These are phyloP conservation scores for Ziziphus jujuba DNA, from an alignment of 306 rosid species.

Conservation along the genomic window DNA sequence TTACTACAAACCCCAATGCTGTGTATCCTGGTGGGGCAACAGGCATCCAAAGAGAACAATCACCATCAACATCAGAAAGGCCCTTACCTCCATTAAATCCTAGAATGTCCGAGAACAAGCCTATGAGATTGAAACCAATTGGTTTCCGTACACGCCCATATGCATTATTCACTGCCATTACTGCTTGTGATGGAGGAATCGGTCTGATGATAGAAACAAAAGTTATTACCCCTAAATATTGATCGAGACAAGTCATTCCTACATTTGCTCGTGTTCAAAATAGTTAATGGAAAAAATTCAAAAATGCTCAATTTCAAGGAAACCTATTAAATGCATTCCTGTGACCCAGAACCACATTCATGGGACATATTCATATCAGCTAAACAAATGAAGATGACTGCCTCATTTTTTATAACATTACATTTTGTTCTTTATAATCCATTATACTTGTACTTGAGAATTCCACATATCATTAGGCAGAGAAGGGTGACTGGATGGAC, in stretches of 20 bases:
- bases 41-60: conserved; percentile 96
- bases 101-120: conserved; percentile 64
- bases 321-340: not conserved
- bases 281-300: not conserved
- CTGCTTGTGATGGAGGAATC: conserved; percentile 93
- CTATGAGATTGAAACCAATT: conserved; percentile 69
- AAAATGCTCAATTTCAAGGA: not conserved
- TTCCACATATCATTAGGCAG: not conserved
- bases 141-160: conserved; percentile 95
- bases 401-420: not conserved
- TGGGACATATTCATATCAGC: no score
- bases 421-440: not conserved
- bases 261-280: not conserved
- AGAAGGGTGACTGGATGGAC: not conserved
- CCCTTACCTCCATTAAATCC: conserved; percentile 46
- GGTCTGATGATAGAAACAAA: conserved; percentile 60
- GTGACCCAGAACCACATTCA: not conserved
- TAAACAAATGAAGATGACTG: not conserved
- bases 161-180: conserved; percentile 85
- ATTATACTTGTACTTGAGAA: not conserved
- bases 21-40: conserved; percentile 86
- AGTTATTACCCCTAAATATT: conserved; percentile 8
- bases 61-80: conserved; percentile 42
- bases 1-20: conserved; percentile 82
- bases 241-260: not conserved